These are phyloP conservation scores for Phytophthora constricta DNA, from an alignment of 352 stramenopile species.

Conservation along the genomic window DNA sequence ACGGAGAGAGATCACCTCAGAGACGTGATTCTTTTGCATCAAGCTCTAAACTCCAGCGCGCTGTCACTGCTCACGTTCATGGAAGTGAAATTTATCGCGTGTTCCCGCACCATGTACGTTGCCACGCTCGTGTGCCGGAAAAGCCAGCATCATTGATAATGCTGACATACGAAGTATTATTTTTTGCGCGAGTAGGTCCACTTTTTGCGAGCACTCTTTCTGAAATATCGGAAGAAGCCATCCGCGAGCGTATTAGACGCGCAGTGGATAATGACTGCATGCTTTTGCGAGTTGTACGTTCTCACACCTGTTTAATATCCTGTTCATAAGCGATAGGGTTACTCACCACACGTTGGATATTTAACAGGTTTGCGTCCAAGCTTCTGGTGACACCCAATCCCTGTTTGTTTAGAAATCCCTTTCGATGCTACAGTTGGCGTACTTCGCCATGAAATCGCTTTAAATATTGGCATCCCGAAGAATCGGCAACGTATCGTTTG, in stretches of 20 bases:
- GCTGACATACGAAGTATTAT: too few species aligned
- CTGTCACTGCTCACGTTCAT: slow-evolving; percentile 80
- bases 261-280: slow-evolving; percentile 90
- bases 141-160: too few species aligned
- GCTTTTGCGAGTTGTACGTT: slow-evolving; percentile 80
- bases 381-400: slow-evolving; percentile 77
- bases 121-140: too few species aligned
- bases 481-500: slow-evolving; percentile 88
- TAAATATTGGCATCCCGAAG: slow-evolving; percentile 83
- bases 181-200: slow-evolving; percentile 59
- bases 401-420: slow-evolving; percentile 82
- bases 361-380: slow-evolving; percentile 81
- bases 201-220: slow-evolving; percentile 81
- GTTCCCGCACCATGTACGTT: slow-evolving; percentile 86
- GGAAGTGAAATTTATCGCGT: slow-evolving; percentile 88
- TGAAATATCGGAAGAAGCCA: slow-evolving; percentile 86
- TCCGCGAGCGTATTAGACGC: slow-evolving; percentile 82
- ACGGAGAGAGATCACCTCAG: slow-evolving; percentile 45
- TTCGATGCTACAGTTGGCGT: slow-evolving; percentile 79
- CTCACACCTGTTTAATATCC: neutral
- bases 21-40: slow-evolving; percentile 56
- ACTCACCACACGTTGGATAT: too few species aligned
- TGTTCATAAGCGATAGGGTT: neutral
- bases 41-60: slow-evolving; percentile 80
- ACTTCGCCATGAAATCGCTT: slow-evolving; percentile 81